A percentile compares a stretch with the other conserved stretches of the same genome.
These are phyloP conservation scores for Diaporthe caulivora DNA, from an alignment of 2,329 filamentous ascomycete genomes.

Conservation along the genomic window DNA sequence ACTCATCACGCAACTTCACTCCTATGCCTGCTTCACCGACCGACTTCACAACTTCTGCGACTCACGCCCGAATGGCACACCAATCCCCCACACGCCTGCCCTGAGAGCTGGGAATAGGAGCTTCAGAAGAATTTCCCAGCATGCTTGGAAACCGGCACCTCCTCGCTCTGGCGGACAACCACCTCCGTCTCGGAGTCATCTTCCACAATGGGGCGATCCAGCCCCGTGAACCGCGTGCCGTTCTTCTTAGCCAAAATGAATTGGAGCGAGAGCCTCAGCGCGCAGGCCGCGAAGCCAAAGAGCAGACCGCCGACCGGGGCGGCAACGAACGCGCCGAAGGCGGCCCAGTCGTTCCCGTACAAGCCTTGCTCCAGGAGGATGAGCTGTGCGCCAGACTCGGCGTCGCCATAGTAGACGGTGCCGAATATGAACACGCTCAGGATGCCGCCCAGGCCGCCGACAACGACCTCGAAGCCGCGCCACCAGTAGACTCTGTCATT, in stretches of 20 bases:
- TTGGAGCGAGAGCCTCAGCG: slow-evolving; percentile 69
- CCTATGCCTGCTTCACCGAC: background rate
- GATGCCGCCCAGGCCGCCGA: slow-evolving; percentile 82
- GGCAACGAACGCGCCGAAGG: slow-evolving; percentile 85
- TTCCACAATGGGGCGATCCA: slow-evolving; percentile 65
- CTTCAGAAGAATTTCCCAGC: slow-evolving; percentile 67
- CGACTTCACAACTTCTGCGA: background rate
- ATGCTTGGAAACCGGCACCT: slow-evolving; percentile 48
- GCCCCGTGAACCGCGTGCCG: slow-evolving; percentile 74
- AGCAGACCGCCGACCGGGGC: slow-evolving; percentile 81
- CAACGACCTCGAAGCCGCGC: slow-evolving; percentile 84
- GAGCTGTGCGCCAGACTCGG: slow-evolving; percentile 72
- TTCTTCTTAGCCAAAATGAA: slow-evolving; percentile 67
- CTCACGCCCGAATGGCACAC: background rate
- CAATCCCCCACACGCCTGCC: background rate
- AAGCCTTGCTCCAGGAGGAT: slow-evolving; percentile 80
- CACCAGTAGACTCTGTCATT: slow-evolving; percentile 76
- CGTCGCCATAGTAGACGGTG: slow-evolving; percentile 80
- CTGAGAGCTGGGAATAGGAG: slow-evolving; percentile 33
- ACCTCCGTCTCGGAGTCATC: slow-evolving; percentile 30
- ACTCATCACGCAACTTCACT: background rate
- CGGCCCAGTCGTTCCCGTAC: slow-evolving; percentile 83
- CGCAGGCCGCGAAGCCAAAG: slow-evolving; percentile 76
- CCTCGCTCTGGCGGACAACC: slow-evolving; percentile 44
- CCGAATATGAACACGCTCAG: slow-evolving; percentile 86